These are phyloP conservation scores for Boletus sp. DNA, from an alignment of 1,284 basidiomycete genomes.

Conservation along the genomic window DNA sequence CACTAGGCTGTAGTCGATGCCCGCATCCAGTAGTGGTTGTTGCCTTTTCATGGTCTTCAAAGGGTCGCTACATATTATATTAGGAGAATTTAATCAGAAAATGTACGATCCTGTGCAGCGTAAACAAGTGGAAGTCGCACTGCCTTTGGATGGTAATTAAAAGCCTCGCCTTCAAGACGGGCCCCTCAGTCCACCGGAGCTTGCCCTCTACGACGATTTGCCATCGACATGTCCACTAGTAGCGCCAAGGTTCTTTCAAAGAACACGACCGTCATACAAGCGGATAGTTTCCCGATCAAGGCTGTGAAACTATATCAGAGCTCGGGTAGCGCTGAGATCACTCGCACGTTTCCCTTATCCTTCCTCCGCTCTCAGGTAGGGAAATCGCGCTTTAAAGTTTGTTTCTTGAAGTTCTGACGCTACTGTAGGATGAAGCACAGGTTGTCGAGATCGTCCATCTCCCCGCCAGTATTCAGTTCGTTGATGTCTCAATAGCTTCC, in stretches of 20 bases:
- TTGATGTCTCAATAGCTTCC: slow-evolving; percentile 16
- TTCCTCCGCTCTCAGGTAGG: slow-evolving; percentile 13
- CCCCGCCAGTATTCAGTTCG: slow-evolving; percentile 2
- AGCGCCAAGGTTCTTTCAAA: not conserved
- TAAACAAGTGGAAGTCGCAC: not conserved
- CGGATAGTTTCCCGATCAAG: slow-evolving; percentile 19
- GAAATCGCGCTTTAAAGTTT: not conserved
- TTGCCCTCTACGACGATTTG: not conserved
- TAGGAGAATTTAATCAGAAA: slow-evolving; percentile 6
- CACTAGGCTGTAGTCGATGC: slow-evolving; percentile 7
- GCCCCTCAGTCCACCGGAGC: not conserved
- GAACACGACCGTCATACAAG: slow-evolving; percentile 14
- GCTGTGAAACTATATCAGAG: slow-evolving; percentile 22
- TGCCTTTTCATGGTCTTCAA: too few species aligned
- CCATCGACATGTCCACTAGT: slow-evolving; percentile 8
- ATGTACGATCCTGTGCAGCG: not conserved
- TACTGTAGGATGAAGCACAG: slow-evolving; percentile 14
- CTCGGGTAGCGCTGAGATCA: slow-evolving; percentile 17
- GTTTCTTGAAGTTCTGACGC: not conserved
- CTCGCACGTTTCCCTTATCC: slow-evolving; percentile 21
- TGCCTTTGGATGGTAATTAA: not conserved
- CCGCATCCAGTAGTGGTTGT: not conserved
- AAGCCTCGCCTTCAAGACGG: not conserved
- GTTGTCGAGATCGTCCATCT: slow-evolving; percentile 21
- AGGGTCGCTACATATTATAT: too few species aligned